A percentile compares a stretch with the other conserved stretches of the same genome.
Conservation (phyloP, 179 eudicot genomes). For the Vitellaria paradoxa region DNA sequence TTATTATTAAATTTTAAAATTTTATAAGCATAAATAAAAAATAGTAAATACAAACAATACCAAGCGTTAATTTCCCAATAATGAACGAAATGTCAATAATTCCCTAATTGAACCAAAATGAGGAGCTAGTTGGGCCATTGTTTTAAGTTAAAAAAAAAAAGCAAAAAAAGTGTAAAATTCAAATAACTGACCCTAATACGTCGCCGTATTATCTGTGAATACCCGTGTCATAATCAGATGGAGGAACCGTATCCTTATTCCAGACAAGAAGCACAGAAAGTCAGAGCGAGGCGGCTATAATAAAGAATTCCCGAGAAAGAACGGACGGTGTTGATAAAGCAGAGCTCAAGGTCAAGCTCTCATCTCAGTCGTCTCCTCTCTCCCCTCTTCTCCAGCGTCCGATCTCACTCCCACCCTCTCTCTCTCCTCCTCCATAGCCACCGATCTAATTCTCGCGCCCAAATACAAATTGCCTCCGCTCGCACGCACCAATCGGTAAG, state of each 20-base stretch:
- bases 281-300: neutral
- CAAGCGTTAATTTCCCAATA: no score
- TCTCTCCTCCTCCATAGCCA: constrained; percentile 13
- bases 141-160: neutral
- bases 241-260: neutral
- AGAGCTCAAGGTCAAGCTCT: constrained; percentile 10
- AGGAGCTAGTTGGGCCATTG: no score
- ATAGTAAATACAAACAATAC: no score
- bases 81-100: no score
- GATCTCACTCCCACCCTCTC: constrained; percentile 30
- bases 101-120: no score
- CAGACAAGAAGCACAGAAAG: neutral
- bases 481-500: constrained; percentile 23
- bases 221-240: neutral
- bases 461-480: constrained; percentile 11
- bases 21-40: no score
- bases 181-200: neutral
- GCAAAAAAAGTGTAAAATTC: neutral
- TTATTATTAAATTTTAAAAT: no score
- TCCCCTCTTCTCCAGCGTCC: constrained; percentile 58
- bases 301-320: neutral
- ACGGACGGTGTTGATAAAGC: constrained; percentile 15
- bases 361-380: constrained; percentile 19
- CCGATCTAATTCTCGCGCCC: constrained; percentile 17
- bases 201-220: neutral